Evolutionary conservation across 768 basidiomycete species (phyloP), one percentile per base, ranked within the genome.

Genomic region (Mycena amicta): DNA sequence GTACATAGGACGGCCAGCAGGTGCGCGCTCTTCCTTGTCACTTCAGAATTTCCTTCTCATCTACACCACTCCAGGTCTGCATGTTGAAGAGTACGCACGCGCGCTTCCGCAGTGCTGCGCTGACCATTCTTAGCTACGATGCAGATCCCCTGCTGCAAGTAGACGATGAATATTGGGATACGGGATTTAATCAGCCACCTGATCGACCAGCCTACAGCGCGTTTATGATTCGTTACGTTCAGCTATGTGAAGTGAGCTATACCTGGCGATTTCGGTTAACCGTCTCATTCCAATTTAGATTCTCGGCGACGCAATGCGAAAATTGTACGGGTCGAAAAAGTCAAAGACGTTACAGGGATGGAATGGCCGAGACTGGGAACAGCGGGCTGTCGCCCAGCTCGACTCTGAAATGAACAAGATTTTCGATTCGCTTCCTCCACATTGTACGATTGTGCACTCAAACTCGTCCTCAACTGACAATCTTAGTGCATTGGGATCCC

Each of bases 121-220:
- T 54, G 31, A 45, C 25, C 8, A 53, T 27, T 13, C 5, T 29
- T 50, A 83, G 83, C 60, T 82, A 83, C 62, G 83, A 85, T 59
- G 73, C 80, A 5, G 82, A 83, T 50, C 70, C 78, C 2, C 80
- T 80, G 29, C 78, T 82, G 18, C 81, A 85, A 61, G 70, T 73
- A 56, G 72, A 75, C 56, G 85, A 87, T 63, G 84, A 86, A 43
- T 86, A 80, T 53, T 87, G 84, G 83, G 72, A 71, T 8, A 68
- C 55, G 78, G 78, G 62, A 13, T 82, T 80, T 67, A 72, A 75
- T 43, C 83, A 84, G 66, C 83, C 83, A 1, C 62, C 71, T 3
- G 73, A 67, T 11, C 74, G 70, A 57, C 75, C 76, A 0, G 74
- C 75, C 8, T 62, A 59, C 16, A 61, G 80, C 2, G 55, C 78